Base-by-base conservation (phyloP, 371 early-diverging fungal genomes). In the Scutellospora calospora region DNA sequence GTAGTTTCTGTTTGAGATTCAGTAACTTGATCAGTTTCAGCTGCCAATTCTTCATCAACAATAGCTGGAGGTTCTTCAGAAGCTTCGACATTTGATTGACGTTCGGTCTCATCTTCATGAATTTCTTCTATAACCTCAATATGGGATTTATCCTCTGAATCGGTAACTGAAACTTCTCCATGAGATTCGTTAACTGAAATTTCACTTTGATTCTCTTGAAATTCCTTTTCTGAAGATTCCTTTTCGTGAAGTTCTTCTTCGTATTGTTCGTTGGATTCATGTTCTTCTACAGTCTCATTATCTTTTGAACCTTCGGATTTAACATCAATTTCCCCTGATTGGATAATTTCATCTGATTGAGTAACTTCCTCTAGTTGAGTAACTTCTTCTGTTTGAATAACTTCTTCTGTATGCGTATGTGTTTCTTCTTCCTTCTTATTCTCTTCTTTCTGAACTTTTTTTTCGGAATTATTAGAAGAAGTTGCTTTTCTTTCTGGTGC, bases 111-210 rank as follows among this genome's bases (percentile, higher is more conserved):
- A 8, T 31, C 12, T 1, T 62, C 25, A 31, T 65, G 65, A 65
- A n/a, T 20, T 20, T 65, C 65, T 4, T 65, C 65, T 6, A 33
- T 20, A 29, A 3, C 33, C 4, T 65, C 65, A 35, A 33, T 4
- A 63, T 33, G 65, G 33, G 38, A 65, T 65, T 65, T 29, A 33
- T 33, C 18, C 16, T 65, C 65, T 6, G 65, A 65, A 1, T 65
- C 65, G 18, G 65, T 31, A 31, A 41, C 74, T 20, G 35, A 74
- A 29, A 1, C 73, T 52, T 73, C 49, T 12, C 14, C 73, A 29
- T 73, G 73, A 73, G 49, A 49, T 12, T 52, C 54, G 25, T 2
- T 52, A 25, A n/a, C 74, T 27, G 74, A 74, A 55, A 54, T n/a
- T 54, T 33, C 55, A 51, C n/a, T 49, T 33, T 55, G 59, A 75